These are phyloP conservation scores for Malassezia yamatoensis DNA, from an alignment of 1,284 basidiomycete genomes.

Conservation along the genomic window DNA sequence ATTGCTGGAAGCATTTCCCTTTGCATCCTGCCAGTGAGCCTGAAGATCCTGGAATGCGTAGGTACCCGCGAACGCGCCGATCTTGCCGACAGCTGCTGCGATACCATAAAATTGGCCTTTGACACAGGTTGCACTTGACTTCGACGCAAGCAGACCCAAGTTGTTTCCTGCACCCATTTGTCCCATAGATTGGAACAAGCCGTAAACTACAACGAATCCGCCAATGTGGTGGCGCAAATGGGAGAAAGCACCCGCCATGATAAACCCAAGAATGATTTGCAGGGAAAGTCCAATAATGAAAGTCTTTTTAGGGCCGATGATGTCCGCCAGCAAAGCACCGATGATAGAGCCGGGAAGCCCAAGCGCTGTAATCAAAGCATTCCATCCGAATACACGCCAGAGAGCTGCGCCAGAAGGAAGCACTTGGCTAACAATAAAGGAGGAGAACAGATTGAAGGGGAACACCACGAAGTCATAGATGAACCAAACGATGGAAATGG, in stretches of 20 bases:
- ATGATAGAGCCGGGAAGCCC: constrained; percentile 59
- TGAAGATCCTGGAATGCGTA: constrained; percentile 25
- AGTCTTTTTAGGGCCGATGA: constrained; percentile 38
- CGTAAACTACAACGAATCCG: constrained; percentile 61
- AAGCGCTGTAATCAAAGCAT: constrained; percentile 21
- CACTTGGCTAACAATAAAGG: constrained; percentile 62
- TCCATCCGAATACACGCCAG: constrained; percentile 1
- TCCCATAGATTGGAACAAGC: constrained; percentile 76
- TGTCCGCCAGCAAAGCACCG: constrained; percentile 63
- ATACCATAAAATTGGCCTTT: constrained; percentile 37
- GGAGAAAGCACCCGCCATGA: constrained; percentile 33
- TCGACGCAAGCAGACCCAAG: constrained; percentile 35
- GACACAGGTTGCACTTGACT: constrained; percentile 23
- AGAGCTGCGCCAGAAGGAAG: constrained; percentile 40
- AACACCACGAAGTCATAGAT: constrained; percentile 30
- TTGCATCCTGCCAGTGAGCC: not conserved
- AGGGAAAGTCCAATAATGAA: constrained; percentile 32
- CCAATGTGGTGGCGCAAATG: constrained; percentile 16
- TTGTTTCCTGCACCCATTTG: constrained; percentile 56
- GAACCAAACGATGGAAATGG: constrained; percentile 64
- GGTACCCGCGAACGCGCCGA: constrained; percentile 30
- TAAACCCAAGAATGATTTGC: constrained; percentile 55
- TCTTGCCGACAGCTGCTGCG: constrained; percentile 70
- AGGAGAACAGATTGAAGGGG: constrained; percentile 61
- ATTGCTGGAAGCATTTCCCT: constrained; percentile 4